Percentiles rank a stretch among this genome's conserved stretches.
Evolutionary conservation across 2,329 filamentous ascomycete genomes (phyloP).

Genomic region (Botrytis cinerea): DNA sequence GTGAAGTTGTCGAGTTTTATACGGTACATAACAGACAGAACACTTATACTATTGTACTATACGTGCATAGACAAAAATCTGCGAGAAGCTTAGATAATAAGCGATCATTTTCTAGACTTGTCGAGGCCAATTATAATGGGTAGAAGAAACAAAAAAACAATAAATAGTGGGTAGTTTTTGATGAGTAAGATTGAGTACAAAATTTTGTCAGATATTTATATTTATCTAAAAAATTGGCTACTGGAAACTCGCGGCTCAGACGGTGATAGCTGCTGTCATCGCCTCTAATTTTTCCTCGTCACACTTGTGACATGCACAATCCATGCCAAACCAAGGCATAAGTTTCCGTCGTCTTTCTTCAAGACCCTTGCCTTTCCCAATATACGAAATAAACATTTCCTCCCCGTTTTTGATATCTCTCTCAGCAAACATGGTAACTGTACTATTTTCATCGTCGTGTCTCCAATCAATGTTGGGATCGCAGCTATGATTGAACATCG

Average conservation of each 20-base stretch:
- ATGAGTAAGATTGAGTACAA: neutral
- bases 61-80: neutral
- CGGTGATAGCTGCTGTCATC: neutral
- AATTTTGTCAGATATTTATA: neutral
- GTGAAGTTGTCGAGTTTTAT: neutral
- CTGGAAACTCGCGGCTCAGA: neutral
- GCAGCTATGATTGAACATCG: constrained; percentile 43
- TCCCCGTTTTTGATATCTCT: constrained; percentile 33
- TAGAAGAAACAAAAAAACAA: neutral
- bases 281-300: constrained; percentile 9
- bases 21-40: too few relatives aligned
- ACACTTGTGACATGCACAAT: constrained; percentile 22
- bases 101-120: neutral
- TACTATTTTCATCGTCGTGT: constrained; percentile 34
- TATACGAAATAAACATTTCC: constrained; percentile 37
- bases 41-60: neutral
- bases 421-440: constrained; percentile 36
- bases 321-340: constrained; percentile 28
- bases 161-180: neutral
- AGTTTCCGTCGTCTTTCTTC: constrained; percentile 22
- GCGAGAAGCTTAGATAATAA: neutral
- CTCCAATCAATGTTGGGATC: constrained; percentile 40
- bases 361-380: constrained; percentile 27
- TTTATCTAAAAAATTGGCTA: neutral
- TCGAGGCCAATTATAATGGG: neutral